A percentile compares a stretch with the other conserved stretches of the same genome.
Evolutionary conservation across 768 basidiomycete species (phyloP).

Genomic region (Mycena pura): DNA sequence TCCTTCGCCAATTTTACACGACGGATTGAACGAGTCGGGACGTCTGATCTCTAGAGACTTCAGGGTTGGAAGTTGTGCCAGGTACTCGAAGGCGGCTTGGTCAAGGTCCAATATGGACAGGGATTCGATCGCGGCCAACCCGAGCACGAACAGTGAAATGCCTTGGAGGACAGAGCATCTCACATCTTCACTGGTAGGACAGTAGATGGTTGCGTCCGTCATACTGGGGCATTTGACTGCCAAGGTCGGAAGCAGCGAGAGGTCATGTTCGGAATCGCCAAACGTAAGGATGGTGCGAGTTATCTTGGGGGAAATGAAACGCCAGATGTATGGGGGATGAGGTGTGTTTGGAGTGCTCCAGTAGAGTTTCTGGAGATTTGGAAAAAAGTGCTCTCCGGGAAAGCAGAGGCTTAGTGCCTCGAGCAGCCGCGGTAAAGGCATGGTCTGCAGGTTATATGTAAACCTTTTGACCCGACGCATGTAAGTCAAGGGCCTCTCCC

Average conservation of each 20-base stretch:
- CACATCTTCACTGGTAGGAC: not conserved
- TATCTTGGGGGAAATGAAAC: not conserved
- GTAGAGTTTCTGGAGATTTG: conserved; percentile 2
- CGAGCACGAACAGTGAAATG: not conserved
- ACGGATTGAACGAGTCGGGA: not conserved
- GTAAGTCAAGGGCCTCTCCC: conserved; percentile 1
- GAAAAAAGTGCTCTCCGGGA: conserved; percentile 5
- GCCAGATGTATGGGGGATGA: not conserved
- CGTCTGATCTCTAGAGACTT: not conserved
- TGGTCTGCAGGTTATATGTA: not conserved
- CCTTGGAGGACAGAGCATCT: not conserved
- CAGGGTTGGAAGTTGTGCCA: not conserved
- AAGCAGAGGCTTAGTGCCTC: conserved; percentile 1
- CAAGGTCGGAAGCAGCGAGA: conserved; percentile 2
- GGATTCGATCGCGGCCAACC: not conserved
- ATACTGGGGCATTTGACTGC: conserved; percentile 7
- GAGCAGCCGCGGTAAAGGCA: conserved; percentile 4
- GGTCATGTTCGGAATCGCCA: not conserved
- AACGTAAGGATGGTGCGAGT: not conserved
- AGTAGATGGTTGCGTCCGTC: conserved; percentile 1
- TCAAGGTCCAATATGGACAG: not conserved
- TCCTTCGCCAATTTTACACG: not conserved
- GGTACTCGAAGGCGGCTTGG: not conserved
- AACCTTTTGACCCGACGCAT: conserved; percentile 1
- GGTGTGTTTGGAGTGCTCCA: not conserved